These are phyloP conservation scores for Begonia fuchsioides DNA, from an alignment of 306 rosid genomes.

Conservation along the genomic window DNA sequence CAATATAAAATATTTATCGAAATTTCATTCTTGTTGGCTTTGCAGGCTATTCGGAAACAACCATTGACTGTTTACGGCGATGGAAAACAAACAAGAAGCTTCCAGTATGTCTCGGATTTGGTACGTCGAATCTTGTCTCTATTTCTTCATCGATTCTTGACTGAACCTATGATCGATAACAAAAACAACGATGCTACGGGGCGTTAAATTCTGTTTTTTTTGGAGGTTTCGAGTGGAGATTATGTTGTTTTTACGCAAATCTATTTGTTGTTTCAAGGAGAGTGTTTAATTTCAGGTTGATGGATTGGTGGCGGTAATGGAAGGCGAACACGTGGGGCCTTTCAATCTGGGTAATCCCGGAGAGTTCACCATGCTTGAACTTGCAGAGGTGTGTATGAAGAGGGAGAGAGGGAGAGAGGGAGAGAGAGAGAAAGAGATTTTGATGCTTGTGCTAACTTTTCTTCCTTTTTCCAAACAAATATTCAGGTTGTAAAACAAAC, in stretches of 20 bases:
- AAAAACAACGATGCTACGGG: too few relatives aligned
- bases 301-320: slow-evolving; percentile 80
- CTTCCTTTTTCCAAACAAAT: slow-evolving; percentile 6
- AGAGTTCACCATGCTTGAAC: too few relatives aligned
- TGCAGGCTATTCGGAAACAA: slow-evolving; percentile 77
- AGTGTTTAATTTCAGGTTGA: slow-evolving; percentile 35
- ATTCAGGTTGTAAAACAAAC: slow-evolving; percentile 85
- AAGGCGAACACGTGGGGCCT: too few relatives aligned
- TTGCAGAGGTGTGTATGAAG: slow-evolving; percentile 23
- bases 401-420: too few relatives aligned
- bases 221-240: too few relatives aligned
- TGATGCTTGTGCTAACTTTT: not conserved
- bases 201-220: too few relatives aligned
- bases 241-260: too few relatives aligned
- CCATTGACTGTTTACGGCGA: slow-evolving; percentile 89
- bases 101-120: slow-evolving; percentile 95
- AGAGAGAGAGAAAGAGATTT: not conserved
- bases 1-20: not conserved
- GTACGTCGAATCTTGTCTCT: slow-evolving; percentile 20
- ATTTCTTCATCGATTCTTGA: too few relatives aligned
- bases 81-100: slow-evolving; percentile 92
- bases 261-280: too few relatives aligned
- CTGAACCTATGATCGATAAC: not conserved
- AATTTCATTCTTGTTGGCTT: not conserved
- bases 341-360: too few relatives aligned